phyloP scores from a whole-genome alignment of 192 early-diverging fungal genomes.

The Backusella sp. region DNA sequence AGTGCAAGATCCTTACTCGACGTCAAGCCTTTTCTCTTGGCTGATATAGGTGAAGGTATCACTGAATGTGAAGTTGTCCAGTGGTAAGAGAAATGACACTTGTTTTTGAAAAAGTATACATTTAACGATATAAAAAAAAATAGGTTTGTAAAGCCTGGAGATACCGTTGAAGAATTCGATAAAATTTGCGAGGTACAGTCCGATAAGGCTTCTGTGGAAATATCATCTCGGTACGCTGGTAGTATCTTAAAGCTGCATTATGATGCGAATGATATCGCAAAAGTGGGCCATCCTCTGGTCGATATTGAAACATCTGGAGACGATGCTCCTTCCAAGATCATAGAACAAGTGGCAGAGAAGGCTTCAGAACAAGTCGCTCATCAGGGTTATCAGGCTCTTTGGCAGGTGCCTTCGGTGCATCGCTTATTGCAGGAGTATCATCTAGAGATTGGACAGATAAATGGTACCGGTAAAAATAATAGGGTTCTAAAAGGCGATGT shows the following conservation, averaged over 20 bases:
- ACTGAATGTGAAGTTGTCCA: constrained; percentile 98
- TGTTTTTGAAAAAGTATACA: background rate
- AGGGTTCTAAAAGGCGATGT: constrained; percentile 92
- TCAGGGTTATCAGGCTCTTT: constrained; percentile 16
- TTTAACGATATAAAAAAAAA: constrained; percentile 19
- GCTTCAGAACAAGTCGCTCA: background rate
- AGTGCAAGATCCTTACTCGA: background rate
- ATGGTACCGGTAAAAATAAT: constrained; percentile 81
- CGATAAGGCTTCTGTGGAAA: constrained; percentile 99
- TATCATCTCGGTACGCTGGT: constrained; percentile 93
- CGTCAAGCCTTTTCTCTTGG: constrained; percentile 77
- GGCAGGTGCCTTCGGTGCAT: constrained; percentile 90
- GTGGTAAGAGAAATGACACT: constrained; percentile 62
- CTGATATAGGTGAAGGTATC: constrained; percentile 98
- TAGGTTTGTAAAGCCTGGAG: constrained; percentile 94
- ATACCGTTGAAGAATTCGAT: constrained; percentile 87
- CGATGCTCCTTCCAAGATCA: background rate
- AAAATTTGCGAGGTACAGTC: constrained; percentile 97
- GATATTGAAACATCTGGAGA: constrained; percentile 35
- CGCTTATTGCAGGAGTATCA: constrained; percentile 78
- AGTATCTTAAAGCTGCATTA: constrained; percentile 79
- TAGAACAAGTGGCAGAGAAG: background rate
- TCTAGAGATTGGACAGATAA: constrained; percentile 70
- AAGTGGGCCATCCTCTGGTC: constrained; percentile 80
- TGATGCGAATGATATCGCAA: constrained; percentile 84